Percentiles rank a stretch among this genome's conserved stretches.
Evolutionary conservation across 2,329 filamentous ascomycete genomes (phyloP).

Genomic region (Cercospora berteroae): DNA sequence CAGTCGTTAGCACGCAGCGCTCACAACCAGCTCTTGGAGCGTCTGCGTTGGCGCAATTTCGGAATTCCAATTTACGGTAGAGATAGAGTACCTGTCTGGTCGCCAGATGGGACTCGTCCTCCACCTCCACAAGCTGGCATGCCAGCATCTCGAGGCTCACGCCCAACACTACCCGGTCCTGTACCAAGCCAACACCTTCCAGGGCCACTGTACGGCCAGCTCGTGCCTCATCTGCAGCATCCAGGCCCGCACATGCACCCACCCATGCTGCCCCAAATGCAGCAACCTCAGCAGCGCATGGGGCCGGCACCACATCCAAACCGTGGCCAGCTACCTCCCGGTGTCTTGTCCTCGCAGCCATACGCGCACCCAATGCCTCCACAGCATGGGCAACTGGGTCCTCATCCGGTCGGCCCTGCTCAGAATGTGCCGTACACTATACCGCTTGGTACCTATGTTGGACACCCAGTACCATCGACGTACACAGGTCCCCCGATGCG

Average conservation of each 20-base stretch:
- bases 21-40: conserved; percentile 29
- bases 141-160: not conserved
- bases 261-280: conserved; percentile 1
- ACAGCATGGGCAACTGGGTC: conserved; percentile 8
- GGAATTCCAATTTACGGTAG: conserved; percentile 31
- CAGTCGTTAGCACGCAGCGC: conserved; percentile 25
- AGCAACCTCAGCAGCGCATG: conserved; percentile 13
- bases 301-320: conserved; percentile 8
- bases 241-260: conserved; percentile 2
- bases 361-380: conserved; percentile 19
- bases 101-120: not conserved
- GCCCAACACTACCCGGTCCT: not conserved
- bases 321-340: conserved; percentile 12
- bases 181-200: conserved; percentile 5
- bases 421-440: conserved; percentile 21
- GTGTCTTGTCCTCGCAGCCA: conserved; percentile 20
- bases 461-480: conserved; percentile 2
- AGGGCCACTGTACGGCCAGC: not conserved
- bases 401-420: conserved; percentile 17
- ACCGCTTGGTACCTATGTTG: conserved; percentile 14
- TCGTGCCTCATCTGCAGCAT: conserved; percentile 5
- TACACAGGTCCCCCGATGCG: not conserved
- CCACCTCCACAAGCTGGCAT: conserved; percentile 1
- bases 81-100: conserved; percentile 14
- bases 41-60: conserved; percentile 27